Evolutionary conservation across 371 early-diverging fungal species (phyloP), one percentile per base, ranked within the genome.

Genomic region (Mortierella sp.): DNA sequence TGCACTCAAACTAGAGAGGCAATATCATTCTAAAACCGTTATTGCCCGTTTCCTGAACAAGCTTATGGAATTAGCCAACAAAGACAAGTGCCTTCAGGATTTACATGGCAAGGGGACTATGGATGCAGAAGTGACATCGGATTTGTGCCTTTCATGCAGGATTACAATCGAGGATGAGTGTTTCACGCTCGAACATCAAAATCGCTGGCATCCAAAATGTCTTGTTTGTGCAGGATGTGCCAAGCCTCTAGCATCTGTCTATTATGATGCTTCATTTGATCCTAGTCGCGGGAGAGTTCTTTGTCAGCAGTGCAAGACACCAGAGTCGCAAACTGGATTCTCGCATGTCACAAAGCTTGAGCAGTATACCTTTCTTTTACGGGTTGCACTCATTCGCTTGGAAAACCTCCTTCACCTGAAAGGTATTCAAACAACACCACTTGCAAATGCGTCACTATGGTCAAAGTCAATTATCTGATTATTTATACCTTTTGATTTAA

Each of bases 161-260:
- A 78, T 87, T 22, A 90, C 95, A 0, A 89, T 98, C 40, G 97
- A 97, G 75, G 97, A 96, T 55, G 95, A 92, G 65, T 97, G 98
- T 81, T 87, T 95, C 57, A 87, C 90, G 35, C 88, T 88, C 58
- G 90, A 87, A 28, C 87, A 86, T 57, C 67, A 69, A 18, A 86
- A 84, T 40, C 90, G 94, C 9, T 97, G 97, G 97, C 98, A 97
- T 77, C 78, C 87, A 52, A 81, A 83, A 47, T 97, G 98, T 71
- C 93, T 97, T 62, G 74, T 85, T 47, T 97, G 98, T 83, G 79
- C 85, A 40, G 81, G 79, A 55, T 96, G 97, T 75, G 75, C 85
- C 57, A 79, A 86, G 9, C 78, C 88, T 64, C 84, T 93, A 54
- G 81, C 88, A 18, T 72, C 85, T 16, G 84, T 87, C 40, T 86